A percentile compares a stretch with the other conserved stretches of the same genome.
Conservation (phyloP, 805 yeast species). For the Pichia membranifaciens region DNA sequence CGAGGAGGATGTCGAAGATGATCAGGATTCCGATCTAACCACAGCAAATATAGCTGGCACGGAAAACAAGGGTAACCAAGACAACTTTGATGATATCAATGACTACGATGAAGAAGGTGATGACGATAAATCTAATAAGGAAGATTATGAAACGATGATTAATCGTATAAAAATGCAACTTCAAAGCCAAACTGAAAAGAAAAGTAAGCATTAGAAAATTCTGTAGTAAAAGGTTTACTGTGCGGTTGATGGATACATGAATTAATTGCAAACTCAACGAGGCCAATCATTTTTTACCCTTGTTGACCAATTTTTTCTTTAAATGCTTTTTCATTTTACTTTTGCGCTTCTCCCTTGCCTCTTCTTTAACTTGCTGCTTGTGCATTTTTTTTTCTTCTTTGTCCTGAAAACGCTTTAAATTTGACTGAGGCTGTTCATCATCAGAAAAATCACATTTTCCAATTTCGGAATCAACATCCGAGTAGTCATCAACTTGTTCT, state of each 20-base stretch:
- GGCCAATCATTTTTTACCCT: slow-evolving; percentile 25
- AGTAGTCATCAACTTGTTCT: slow-evolving; percentile 17
- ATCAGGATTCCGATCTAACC: not conserved
- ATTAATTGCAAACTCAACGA: not conserved
- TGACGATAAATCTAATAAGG: not conserved
- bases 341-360: slow-evolving; percentile 71
- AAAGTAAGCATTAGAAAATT: not conserved
- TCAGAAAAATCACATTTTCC: slow-evolving; percentile 14
- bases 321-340: slow-evolving; percentile 77
- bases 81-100: too few relatives aligned
- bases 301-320: slow-evolving; percentile 69
- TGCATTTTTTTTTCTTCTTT: slow-evolving; percentile 71
- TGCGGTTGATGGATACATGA: too few relatives aligned
- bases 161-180: not conserved
- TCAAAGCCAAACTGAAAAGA: not conserved
- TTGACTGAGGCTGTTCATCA: slow-evolving; percentile 26
- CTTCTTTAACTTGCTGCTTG: slow-evolving; percentile 70
- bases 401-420: slow-evolving; percentile 76
- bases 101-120: slow-evolving; percentile 1
- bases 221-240: slow-evolving; percentile 7
- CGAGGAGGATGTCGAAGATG: slow-evolving; percentile 5
- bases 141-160: slow-evolving; percentile 1
- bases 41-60: too few relatives aligned
- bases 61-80: too few relatives aligned
- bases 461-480: slow-evolving; percentile 21